phyloP scores from a whole-genome alignment of 1,284 basidiomycete genomes.

The Ustilago nuda region DNA sequence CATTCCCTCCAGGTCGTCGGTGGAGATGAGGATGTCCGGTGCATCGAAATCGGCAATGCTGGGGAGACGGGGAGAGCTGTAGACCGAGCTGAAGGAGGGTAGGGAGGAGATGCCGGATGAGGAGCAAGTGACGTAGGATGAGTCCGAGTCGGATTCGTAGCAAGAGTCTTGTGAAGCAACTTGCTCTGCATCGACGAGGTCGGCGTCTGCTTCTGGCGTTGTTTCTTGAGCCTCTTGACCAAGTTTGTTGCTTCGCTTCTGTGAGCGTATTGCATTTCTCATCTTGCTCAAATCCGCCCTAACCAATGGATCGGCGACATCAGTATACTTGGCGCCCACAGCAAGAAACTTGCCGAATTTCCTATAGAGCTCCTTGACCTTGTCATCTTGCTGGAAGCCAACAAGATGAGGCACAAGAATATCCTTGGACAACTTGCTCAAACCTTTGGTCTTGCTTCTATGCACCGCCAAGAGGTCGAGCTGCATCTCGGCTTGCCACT shows the following conservation, averaged over 20 bases:
- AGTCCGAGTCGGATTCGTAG: slow-evolving; percentile 34
- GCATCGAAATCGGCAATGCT: slow-evolving; percentile 21
- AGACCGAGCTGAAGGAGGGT: slow-evolving; percentile 45
- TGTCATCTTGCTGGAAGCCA: not conserved
- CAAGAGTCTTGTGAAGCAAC: slow-evolving; percentile 1
- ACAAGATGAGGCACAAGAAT: slow-evolving; percentile 18
- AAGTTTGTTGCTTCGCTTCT: not conserved
- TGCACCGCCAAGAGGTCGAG: slow-evolving; percentile 37
- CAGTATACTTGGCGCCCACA: slow-evolving; percentile 18
- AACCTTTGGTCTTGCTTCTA: slow-evolving; percentile 25
- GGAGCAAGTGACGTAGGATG: not conserved
- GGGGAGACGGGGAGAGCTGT: slow-evolving; percentile 27
- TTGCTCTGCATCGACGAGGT: not conserved
- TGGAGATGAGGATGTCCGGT: not conserved
- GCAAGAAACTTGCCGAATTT: slow-evolving; percentile 29
- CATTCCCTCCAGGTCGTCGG: slow-evolving; percentile 13
- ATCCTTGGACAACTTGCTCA: slow-evolving; percentile 24
- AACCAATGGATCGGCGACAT: slow-evolving; percentile 28
- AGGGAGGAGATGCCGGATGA: slow-evolving; percentile 42
- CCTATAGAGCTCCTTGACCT: slow-evolving; percentile 21
- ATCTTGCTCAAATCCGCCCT: slow-evolving; percentile 35
- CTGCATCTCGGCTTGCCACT: slow-evolving; percentile 50
- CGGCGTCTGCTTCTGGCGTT: not conserved
- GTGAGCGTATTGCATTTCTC: slow-evolving; percentile 22
- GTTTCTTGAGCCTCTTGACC: not conserved